Evolutionary conservation across 495 filamentous ascomycete species (phyloP), one percentile per base, ranked within the genome.

Genomic region (Rhypophila decipiens): DNA sequence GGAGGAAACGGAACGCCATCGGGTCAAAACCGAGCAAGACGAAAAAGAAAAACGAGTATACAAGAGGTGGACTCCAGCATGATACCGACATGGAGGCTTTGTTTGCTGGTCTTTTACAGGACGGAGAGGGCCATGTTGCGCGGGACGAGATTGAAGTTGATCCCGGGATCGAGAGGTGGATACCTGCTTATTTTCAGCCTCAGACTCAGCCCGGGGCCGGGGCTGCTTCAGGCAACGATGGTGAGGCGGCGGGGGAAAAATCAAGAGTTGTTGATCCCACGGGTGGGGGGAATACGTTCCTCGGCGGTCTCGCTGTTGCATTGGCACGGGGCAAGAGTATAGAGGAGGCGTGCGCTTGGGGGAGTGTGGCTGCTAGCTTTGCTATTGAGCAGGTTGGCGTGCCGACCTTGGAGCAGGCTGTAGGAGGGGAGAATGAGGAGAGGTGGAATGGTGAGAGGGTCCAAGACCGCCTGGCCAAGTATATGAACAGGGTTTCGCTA

Each of bases 311-410:
- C n/a, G 76, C 82, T 0, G 80, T 91, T 19, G 88, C 84, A 1
- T 65, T 95, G 50, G 80, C 84, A 12, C 72, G 83, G 20, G 82
- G 77, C 0, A 74, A 73, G 46, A 62, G 63, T 41, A 62, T 91
- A 15, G 76, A 83, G 27, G 75, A 84, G 55, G 90, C 89, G 4
- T 82, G 87, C 10, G 74, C 80, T 0, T 86, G 81, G 76, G 93
- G 84, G 4, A 84, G 77, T n/a, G 80, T 97, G 11, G 86, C 88
- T 3, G 90, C 93, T 0, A 88, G 91, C 46, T 93, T 96, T 62
- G 87, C 87, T 9, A 93, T 98, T 52, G 90, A 98, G 66, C 91
- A 97, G 58, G 81, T 93, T 49, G 91, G 93, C 0, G 78, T 90
- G 52, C 93, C 93, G 19, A 65, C 63, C 18, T 58, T 91, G 27